These are phyloP conservation scores for Kodamaea hsintzibuensis DNA, from an alignment of 805 yeast species.

Conservation along the genomic window DNA sequence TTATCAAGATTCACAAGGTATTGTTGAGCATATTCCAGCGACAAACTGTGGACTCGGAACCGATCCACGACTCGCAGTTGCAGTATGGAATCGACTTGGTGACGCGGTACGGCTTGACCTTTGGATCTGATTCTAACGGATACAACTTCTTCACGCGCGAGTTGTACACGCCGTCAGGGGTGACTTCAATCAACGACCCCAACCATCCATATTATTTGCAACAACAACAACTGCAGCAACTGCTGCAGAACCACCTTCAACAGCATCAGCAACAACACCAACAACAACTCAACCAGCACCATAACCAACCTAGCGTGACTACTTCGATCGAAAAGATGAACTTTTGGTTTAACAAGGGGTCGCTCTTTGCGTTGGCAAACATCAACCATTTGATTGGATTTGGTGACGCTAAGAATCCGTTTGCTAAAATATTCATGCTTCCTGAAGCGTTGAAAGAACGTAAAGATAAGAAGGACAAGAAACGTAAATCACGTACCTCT, in stretches of 20 bases:
- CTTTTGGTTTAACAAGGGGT: conserved; percentile 76
- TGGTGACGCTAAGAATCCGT: conserved; percentile 74
- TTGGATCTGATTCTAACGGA: conserved; percentile 67
- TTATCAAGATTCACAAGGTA: conserved; percentile 68
- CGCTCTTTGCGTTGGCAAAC: conserved; percentile 74
- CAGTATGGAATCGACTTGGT: conserved; percentile 61
- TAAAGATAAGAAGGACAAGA: conserved; percentile 69
- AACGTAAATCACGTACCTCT: conserved; percentile 41
- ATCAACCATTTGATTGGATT: conserved; percentile 75
- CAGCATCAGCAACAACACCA: conserved; percentile 5
- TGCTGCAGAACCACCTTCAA: neutral
- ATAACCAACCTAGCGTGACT: conserved; percentile 10
- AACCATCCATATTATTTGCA: conserved; percentile 13
- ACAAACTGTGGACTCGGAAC: conserved; percentile 17
- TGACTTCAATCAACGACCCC: conserved; percentile 26
- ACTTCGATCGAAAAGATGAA: conserved; percentile 51
- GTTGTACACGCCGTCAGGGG: conserved; percentile 27
- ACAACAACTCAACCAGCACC: conserved; percentile 14
- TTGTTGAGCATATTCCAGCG: conserved; percentile 49
- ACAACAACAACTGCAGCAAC: conserved; percentile 27
- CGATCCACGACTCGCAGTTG: conserved; percentile 46
- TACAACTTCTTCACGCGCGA: conserved; percentile 58
- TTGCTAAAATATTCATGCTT: conserved; percentile 69
- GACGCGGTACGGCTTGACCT: conserved; percentile 61
- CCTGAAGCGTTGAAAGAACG: conserved; percentile 73